Evolutionary conservation across 441 rosid genomes (phyloP), one percentile per base, ranked within the genome.

Genomic region (Macaranga tanarius): DNA sequence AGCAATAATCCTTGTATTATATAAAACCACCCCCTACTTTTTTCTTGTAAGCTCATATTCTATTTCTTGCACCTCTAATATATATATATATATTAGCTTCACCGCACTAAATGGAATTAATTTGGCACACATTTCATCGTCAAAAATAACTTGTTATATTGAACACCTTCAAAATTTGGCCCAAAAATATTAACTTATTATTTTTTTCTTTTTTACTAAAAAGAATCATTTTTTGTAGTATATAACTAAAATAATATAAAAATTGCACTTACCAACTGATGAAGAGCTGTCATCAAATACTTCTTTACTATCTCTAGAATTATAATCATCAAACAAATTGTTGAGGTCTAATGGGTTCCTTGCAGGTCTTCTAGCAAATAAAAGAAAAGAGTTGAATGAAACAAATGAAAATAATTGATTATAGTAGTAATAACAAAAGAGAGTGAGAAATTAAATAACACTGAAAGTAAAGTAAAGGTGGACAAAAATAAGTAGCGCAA

Each of bases 321-420:
- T 62, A 82, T 71, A 83, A 78, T 92, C 97, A 12, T 90, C 91
- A 16, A 98, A 98, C 77, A 95, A 86, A 87, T 91, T 92, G 88
- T 95, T 95, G 87, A 95, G 99, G 84, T 95, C 98, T 62, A 95
- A 79, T 15, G 93, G 90, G 75, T 80, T 90, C 74, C 72, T 80
- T 73, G 87, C 91, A 5, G 89, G 85, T 79, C 95, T 87, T 94
- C 97, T 95, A 62, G 57, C 61, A 76, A 70, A 79, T 23, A 22
- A 48, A 66, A 13, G 16, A 70, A 70, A 73, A 15, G 31, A 17
- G 15, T 44, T 15, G 13, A 57, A 52, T 28, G 4, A 2, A 11
- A 61, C 4, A 60, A 19, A 65, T 45, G 7, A 58, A 23, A 64
- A 61, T 45, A 26, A 28, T n/a, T 55, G 5, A 55, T 55, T 12